Evolutionary conservation across 257 asterid genomes (phyloP).

Genomic region (Solanum boliviense): DNA sequence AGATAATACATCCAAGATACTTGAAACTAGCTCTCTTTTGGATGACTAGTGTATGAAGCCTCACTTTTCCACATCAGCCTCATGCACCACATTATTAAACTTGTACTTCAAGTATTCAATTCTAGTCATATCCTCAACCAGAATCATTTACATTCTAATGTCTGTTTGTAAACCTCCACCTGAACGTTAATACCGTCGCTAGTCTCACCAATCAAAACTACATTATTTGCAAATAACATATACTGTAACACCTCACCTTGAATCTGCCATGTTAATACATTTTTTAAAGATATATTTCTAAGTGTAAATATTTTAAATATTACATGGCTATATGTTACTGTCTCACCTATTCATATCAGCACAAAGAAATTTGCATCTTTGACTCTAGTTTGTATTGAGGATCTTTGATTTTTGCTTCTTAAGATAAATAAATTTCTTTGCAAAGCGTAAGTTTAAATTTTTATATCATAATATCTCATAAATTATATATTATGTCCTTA

Average conservation of each 20-base stretch:
- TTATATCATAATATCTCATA: neutral
- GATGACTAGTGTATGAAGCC: neutral
- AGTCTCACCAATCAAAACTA: neutral
- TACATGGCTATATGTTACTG: neutral
- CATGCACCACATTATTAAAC: neutral
- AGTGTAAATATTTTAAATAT: neutral
- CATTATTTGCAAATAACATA: neutral
- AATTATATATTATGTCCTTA: neutral
- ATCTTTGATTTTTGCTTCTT: neutral
- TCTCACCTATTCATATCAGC: neutral
- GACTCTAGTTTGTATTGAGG: neutral
- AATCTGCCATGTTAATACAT: neutral
- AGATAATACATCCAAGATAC: neutral
- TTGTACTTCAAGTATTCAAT: no score
- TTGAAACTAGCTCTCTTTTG: neutral
- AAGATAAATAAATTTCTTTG: neutral
- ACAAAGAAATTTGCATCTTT: neutral
- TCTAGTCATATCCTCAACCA: neutral
- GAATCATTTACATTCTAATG: neutral
- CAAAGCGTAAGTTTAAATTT: neutral
- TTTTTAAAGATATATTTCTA: neutral
- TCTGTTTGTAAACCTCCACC: neutral
- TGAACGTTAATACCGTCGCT: neutral
- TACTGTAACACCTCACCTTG: neutral
- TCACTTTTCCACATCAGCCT: neutral